Evolutionary conservation across 805 yeast species (phyloP).

Genomic region (Scheffersomyces amazonensis): DNA sequence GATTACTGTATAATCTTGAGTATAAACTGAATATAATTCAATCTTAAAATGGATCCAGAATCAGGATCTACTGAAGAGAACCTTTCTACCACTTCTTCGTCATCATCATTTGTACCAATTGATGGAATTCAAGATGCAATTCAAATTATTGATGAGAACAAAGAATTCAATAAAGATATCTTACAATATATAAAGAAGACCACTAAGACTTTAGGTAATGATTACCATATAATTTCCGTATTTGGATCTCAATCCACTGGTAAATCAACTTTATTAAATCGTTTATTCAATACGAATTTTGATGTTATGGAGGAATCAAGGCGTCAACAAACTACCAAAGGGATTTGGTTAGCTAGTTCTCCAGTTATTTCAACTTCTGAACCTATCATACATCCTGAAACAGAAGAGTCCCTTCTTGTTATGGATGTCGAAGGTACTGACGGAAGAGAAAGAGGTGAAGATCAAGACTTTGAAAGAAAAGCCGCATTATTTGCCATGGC

Average conservation of each 20-base stretch:
- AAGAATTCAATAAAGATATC: slow-evolving; percentile 44
- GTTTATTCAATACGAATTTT: slow-evolving; percentile 79
- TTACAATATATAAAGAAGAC: slow-evolving; percentile 33
- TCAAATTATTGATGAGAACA: slow-evolving; percentile 63
- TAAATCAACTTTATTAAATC: slow-evolving; percentile 86
- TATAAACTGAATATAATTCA: too few relatives aligned
- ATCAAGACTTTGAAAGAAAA: slow-evolving; percentile 96
- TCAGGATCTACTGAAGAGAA: background rate
- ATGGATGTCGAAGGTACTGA: slow-evolving; percentile 99
- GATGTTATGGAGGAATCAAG: slow-evolving; percentile 88
- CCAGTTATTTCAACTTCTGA: slow-evolving; percentile 24
- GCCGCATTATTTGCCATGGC: slow-evolving; percentile 94
- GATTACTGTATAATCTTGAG: too few relatives aligned
- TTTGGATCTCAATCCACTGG: slow-evolving; percentile 98
- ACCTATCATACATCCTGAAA: slow-evolving; percentile 2
- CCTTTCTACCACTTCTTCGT: slow-evolving; percentile 19
- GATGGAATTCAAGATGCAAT: slow-evolving; percentile 40
- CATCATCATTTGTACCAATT: slow-evolving; percentile 41
- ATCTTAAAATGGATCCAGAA: background rate
- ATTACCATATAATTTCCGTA: slow-evolving; percentile 89
- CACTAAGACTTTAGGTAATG: slow-evolving; percentile 51
- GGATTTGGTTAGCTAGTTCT: slow-evolving; percentile 43
- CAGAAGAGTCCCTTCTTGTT: slow-evolving; percentile 56
- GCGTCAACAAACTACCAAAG: slow-evolving; percentile 77
- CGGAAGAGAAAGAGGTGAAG: slow-evolving; percentile 97